Percentiles rank a stretch among this genome's conserved stretches.
phyloP scores from a whole-genome alignment of 1,284 basidiomycete genomes.

The Calocybe gambosa region DNA sequence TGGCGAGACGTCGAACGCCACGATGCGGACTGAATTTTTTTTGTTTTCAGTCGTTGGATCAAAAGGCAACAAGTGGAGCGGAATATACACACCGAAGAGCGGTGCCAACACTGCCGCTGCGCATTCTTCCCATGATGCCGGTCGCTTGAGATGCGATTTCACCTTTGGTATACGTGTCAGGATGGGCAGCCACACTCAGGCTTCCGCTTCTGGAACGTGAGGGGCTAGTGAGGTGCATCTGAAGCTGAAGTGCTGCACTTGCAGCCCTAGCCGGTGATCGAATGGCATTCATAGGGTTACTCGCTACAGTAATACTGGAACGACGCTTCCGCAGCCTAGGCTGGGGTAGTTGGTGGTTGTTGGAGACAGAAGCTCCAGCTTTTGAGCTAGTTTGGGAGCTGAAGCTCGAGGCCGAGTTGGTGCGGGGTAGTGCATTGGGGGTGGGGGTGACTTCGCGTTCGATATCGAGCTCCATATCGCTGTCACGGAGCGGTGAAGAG shows the following conservation, averaged over 20 bases:
- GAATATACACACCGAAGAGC: slow-evolving; percentile 31
- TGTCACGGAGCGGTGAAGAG: slow-evolving; percentile 33
- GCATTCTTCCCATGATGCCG: slow-evolving; percentile 37
- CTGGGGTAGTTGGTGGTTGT: slow-evolving; percentile 18
- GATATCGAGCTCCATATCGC: slow-evolving; percentile 20
- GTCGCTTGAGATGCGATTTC: slow-evolving; percentile 25
- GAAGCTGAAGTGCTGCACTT: slow-evolving; percentile 39
- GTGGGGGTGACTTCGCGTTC: slow-evolving; percentile 33
- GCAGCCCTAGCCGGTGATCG: slow-evolving; percentile 45
- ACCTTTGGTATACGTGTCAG: slow-evolving; percentile 10
- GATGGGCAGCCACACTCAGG: slow-evolving; percentile 17
- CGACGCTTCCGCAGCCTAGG: slow-evolving; percentile 43
- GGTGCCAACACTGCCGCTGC: slow-evolving; percentile 41
- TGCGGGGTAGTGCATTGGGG: slow-evolving; percentile 17
- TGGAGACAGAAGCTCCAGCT: slow-evolving; percentile 6
- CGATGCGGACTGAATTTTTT: slow-evolving; percentile 27
- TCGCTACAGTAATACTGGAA: slow-evolving; percentile 45
- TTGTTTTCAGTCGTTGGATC: too few relatives aligned
- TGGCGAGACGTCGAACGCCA: slow-evolving; percentile 22
- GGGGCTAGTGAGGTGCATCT: slow-evolving; percentile 27
- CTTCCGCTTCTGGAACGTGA: slow-evolving; percentile 40
- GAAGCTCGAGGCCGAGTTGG: slow-evolving; percentile 2
- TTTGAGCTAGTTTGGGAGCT: neutral
- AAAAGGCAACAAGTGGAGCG: too few relatives aligned
- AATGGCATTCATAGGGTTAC: slow-evolving; percentile 42